Conservation (phyloP, 345 rosid genomes). For the Litchi chinensis region DNA sequence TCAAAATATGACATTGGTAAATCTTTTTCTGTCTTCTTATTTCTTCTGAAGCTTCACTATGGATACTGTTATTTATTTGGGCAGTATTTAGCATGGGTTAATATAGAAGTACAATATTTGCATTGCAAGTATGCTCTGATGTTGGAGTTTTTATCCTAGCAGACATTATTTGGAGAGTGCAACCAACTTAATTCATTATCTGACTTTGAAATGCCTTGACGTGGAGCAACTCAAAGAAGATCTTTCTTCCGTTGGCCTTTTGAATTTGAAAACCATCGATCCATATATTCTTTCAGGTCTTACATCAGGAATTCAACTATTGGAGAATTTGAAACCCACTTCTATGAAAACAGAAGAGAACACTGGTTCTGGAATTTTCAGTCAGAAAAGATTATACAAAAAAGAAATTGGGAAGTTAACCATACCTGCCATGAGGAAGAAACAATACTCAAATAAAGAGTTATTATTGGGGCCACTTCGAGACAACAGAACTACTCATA, state of each 20-base stretch:
- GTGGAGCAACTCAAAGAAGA: slow-evolving; percentile 45
- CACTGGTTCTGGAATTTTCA: slow-evolving; percentile 19
- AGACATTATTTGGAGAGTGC: slow-evolving; percentile 57
- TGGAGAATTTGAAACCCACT: slow-evolving; percentile 34
- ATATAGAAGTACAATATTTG: not conserved
- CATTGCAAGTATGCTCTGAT: slow-evolving; percentile 14
- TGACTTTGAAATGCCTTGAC: slow-evolving; percentile 57
- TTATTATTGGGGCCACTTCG: slow-evolving; percentile 48
- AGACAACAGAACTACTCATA: slow-evolving; percentile 46
- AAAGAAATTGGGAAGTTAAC: slow-evolving; percentile 26
- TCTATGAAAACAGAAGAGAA: slow-evolving; percentile 9
- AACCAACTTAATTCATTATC: slow-evolving; percentile 59
- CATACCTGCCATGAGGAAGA: slow-evolving; percentile 34
- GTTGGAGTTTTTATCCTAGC: slow-evolving; percentile 18
- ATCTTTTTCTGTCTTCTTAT: no score
- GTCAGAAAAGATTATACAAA: slow-evolving; percentile 20
- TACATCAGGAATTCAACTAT: slow-evolving; percentile 42
- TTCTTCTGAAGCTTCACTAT: no score
- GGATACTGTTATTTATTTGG: not conserved
- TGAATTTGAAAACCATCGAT: slow-evolving; percentile 52
- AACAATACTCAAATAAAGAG: slow-evolving; percentile 42
- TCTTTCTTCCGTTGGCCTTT: slow-evolving; percentile 46
- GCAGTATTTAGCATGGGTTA: not conserved
- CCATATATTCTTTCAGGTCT: slow-evolving; percentile 49
- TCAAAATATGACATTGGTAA: no score